phyloP scores from a whole-genome alignment of 768 basidiomycete species.

The Auricularia sp. region DNA sequence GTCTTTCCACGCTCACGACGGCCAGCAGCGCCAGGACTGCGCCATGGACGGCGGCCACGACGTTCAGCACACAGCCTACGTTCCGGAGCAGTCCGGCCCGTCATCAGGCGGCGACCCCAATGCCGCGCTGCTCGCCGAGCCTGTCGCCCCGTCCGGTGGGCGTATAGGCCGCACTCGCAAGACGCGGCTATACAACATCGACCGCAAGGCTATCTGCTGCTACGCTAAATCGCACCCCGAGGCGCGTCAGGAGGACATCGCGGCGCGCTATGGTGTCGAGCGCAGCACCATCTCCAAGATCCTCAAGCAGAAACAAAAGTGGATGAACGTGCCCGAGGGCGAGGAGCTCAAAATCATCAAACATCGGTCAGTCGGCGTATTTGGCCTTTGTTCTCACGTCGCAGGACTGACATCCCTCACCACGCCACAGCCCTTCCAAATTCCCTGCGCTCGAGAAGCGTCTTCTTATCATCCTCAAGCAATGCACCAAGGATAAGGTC shows the following conservation, averaged over 20 bases:
- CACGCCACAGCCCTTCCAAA: constrained; percentile 51
- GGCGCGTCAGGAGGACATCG: constrained; percentile 78
- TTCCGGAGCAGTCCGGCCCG: background rate
- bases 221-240: constrained; percentile 55
- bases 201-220: constrained; percentile 65
- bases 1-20: background rate
- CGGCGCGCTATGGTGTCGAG: constrained; percentile 63
- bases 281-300: constrained; percentile 93
- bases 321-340: constrained; percentile 59
- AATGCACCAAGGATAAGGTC: constrained; percentile 35
- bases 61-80: background rate
- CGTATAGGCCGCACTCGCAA: constrained; percentile 24
- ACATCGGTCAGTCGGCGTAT: constrained; percentile 40
- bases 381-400: background rate
- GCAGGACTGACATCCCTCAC: background rate
- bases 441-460: constrained; percentile 67
- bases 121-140: background rate
- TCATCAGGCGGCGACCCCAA: background rate
- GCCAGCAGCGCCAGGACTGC: background rate
- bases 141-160: background rate
- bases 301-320: constrained; percentile 72
- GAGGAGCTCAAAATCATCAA: constrained; percentile 52
- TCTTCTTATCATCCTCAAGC: constrained; percentile 50
- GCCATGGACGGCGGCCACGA: background rate
- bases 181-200: constrained; percentile 61